Evolutionary conservation across 371 early-diverging fungal species (phyloP).

Genomic region (Haplosporangium sp.): DNA sequence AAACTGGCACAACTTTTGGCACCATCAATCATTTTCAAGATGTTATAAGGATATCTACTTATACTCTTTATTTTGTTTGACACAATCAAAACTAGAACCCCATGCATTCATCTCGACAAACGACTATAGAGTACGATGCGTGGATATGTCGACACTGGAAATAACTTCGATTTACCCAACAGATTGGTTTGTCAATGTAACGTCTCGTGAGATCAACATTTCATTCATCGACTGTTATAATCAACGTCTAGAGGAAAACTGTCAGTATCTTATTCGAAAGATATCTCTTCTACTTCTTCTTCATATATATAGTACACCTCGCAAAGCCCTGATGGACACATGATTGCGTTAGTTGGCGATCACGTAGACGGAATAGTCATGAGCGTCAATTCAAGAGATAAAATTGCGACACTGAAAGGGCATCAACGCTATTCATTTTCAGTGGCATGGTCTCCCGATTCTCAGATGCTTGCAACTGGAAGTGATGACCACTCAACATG

Average conservation of each 20-base stretch:
- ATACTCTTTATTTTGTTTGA: not conserved
- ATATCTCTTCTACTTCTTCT: not conserved
- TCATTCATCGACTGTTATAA: too few relatives aligned
- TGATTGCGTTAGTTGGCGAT: constrained; percentile 86
- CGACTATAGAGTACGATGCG: constrained; percentile 62
- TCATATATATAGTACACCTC: constrained; percentile 68
- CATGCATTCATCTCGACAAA: constrained; percentile 73
- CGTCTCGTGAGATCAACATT: not conserved
- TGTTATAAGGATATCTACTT: too few relatives aligned
- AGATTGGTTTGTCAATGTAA: constrained; percentile 79
- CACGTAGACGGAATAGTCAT: constrained; percentile 66
- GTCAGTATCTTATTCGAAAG: not conserved
- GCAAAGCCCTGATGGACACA: constrained; percentile 68
- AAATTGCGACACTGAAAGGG: constrained; percentile 63
- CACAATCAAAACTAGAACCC: constrained; percentile 16
- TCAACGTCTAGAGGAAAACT: not conserved
- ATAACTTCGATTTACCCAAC: constrained; percentile 57
- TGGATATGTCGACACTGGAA: constrained; percentile 64
- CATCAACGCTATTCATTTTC: constrained; percentile 87
- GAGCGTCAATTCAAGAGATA: constrained; percentile 67
- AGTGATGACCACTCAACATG: constrained; percentile 78
- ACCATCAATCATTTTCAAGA: not conserved
- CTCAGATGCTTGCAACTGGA: constrained; percentile 81
- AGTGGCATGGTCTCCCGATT: constrained; percentile 85
- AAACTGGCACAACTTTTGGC: not conserved